Evolutionary conservation across 78 protist genomes (phyloP).

Genomic region (Dictyostelium discoideum): DNA sequence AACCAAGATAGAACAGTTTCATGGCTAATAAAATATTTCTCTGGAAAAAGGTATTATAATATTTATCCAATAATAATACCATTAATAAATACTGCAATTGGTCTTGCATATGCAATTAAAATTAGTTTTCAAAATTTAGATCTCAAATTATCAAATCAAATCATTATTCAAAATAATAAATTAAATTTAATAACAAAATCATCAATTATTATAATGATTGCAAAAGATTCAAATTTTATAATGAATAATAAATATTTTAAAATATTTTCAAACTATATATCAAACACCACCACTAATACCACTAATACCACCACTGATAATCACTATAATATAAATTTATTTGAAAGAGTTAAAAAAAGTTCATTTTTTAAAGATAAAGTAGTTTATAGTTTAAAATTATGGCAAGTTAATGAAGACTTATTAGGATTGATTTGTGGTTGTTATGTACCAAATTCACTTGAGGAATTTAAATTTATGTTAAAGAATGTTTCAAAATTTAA

Average conservation of each 20-base stretch:
- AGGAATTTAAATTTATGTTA: not conserved
- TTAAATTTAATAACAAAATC: not conserved
- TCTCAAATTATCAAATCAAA: not conserved
- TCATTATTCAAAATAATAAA: not conserved
- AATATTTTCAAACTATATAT: not conserved
- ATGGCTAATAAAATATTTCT: not conserved
- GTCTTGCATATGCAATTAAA: not conserved
- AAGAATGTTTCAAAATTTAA: not conserved
- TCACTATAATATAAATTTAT: not conserved
- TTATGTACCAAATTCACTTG: not conserved
- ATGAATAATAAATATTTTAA: not conserved
- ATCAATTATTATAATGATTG: not conserved
- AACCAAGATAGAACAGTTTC: not conserved
- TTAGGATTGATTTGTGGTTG: not conserved
- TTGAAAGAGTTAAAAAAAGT: not conserved
- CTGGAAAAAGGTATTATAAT: not conserved
- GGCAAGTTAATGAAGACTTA: not conserved
- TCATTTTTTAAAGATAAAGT: not conserved
- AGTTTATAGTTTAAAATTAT: not conserved
- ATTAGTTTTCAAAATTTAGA: not conserved
- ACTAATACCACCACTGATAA: not conserved
- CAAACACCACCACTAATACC: not conserved
- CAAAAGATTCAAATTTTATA: not conserved
- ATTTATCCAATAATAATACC: not conserved
- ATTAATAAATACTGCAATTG: not conserved